Percentiles rank a stretch among this genome's conserved stretches.
Conservation (phyloP, 2,329 filamentous ascomycete species). For the Rugonectria rugulosa region DNA sequence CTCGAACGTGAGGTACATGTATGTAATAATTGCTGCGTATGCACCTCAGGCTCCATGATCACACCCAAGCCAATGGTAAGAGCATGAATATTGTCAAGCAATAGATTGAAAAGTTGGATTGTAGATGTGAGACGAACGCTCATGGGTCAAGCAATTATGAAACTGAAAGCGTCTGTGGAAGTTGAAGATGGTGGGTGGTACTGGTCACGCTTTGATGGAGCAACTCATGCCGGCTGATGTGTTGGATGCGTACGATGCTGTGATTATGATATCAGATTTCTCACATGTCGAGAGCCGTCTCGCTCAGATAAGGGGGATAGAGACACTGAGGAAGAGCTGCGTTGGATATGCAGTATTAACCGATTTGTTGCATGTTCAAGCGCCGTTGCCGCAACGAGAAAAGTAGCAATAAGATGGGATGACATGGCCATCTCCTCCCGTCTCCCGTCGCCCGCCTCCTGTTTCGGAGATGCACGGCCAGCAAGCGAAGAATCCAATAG, state of each 20-base stretch:
- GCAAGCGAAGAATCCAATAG: background rate
- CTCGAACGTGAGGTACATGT: constrained; percentile 16
- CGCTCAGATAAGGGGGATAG: background rate
- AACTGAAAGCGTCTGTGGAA: constrained; percentile 5
- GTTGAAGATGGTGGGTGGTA: constrained; percentile 4
- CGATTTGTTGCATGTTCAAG: constrained; percentile 1
- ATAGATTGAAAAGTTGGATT: constrained; percentile 21
- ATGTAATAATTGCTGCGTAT: too few relatives aligned
- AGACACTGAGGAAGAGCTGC: background rate
- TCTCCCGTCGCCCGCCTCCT: constrained; percentile 14
- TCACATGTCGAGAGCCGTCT: constrained; percentile 3
- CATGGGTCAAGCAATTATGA: constrained; percentile 12
- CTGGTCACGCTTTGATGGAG: background rate
- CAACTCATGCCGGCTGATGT: constrained; percentile 2
- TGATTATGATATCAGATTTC: background rate
- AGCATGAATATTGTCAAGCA: too few relatives aligned
- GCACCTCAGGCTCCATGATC: too few relatives aligned
- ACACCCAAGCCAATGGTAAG: too few relatives aligned
- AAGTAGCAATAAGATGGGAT: constrained; percentile 8
- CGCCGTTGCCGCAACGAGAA: constrained; percentile 2
- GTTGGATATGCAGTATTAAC: too few relatives aligned
- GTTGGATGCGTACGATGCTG: background rate
- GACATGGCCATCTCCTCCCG: constrained; percentile 21
- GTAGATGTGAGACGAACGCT: constrained; percentile 19
- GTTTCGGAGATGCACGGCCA: background rate